Percentiles rank a stretch among this genome's conserved stretches.
Evolutionary conservation across 2,329 filamentous ascomycete genomes (phyloP).

Genomic region (Fusarium solani-melongenae): DNA sequence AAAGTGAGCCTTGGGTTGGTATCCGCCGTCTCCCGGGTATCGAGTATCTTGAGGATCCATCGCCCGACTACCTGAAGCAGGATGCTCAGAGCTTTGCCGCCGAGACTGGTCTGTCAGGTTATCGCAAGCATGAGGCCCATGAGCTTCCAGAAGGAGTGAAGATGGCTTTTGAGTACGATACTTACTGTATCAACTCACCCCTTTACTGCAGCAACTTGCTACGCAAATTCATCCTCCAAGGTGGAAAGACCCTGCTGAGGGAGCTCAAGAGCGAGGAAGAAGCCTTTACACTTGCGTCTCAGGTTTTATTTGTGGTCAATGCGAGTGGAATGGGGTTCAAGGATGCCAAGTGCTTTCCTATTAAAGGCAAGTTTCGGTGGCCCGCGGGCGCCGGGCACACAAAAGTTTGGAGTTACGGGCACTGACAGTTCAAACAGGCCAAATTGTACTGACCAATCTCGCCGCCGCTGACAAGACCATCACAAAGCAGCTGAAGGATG

Average conservation of each 20-base stretch:
- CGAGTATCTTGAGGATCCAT: conserved; percentile 63
- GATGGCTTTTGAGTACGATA: conserved; percentile 64
- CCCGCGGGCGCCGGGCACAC: neutral
- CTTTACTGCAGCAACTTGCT: conserved; percentile 58
- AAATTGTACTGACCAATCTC: conserved; percentile 53
- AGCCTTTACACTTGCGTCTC: conserved; percentile 38
- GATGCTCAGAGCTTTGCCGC: conserved; percentile 38
- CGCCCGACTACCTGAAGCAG: conserved; percentile 50
- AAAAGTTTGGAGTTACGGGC: neutral
- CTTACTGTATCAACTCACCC: conserved; percentile 66
- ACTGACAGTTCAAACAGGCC: conserved; percentile 41
- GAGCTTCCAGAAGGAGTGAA: conserved; percentile 56
- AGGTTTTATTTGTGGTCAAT: conserved; percentile 46
- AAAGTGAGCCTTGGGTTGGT: conserved; percentile 50
- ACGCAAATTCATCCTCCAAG: conserved; percentile 46
- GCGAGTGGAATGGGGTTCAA: conserved; percentile 50
- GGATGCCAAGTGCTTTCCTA: conserved; percentile 48
- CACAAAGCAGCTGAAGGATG: conserved; percentile 71
- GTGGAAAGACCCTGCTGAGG: conserved; percentile 43
- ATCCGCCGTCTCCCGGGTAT: conserved; percentile 61
- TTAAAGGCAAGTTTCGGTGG: conserved; percentile 40
- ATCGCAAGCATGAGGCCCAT: conserved; percentile 40
- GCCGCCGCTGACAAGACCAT: conserved; percentile 52
- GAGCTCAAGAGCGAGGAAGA: conserved; percentile 48
- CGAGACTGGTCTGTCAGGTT: conserved; percentile 45